Evolutionary conservation across 192 early-diverging fungal genomes (phyloP).

Genomic region (Coemansia brasiliensis): DNA sequence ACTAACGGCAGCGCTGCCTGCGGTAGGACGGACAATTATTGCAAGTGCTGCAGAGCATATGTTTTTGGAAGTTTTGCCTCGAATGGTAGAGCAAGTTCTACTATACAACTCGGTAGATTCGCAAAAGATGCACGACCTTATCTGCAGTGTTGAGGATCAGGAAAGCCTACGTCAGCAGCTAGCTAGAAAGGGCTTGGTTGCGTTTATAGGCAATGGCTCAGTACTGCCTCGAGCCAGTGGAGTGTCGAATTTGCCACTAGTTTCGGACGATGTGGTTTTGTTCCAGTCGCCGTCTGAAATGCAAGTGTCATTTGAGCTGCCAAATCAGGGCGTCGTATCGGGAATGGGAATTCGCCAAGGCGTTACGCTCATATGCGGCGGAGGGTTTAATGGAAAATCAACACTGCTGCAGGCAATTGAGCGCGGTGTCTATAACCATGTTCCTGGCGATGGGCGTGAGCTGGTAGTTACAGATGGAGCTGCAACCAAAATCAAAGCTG

Average conservation of each 20-base stretch:
- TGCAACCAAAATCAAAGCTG: slow-evolving; percentile 54
- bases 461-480: slow-evolving; percentile 42
- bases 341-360: slow-evolving; percentile 58
- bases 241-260: slow-evolving; percentile 51
- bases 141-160: slow-evolving; percentile 57
- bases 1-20: slow-evolving; percentile 52
- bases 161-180: slow-evolving; percentile 46
- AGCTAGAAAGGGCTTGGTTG: slow-evolving; percentile 26
- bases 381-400: slow-evolving; percentile 63
- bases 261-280: slow-evolving; percentile 8
- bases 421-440: slow-evolving; percentile 59
- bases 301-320: slow-evolving; percentile 42
- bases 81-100: slow-evolving; percentile 32
- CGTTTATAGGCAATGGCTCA: slow-evolving; percentile 57
- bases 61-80: slow-evolving; percentile 45
- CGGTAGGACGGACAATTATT: slow-evolving; percentile 53
- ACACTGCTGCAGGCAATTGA: slow-evolving; percentile 60
- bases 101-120: slow-evolving; percentile 21
- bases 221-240: slow-evolving; percentile 57
- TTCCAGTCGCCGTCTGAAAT: slow-evolving; percentile 49
- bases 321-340: slow-evolving; percentile 48
- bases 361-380: slow-evolving; percentile 57
- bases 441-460: slow-evolving; percentile 60
- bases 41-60: slow-evolving; percentile 35
- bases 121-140: slow-evolving; percentile 18